These are phyloP conservation scores for Colletotrichum tofieldiae DNA, from an alignment of 2,329 filamentous ascomycete species.

Conservation along the genomic window DNA sequence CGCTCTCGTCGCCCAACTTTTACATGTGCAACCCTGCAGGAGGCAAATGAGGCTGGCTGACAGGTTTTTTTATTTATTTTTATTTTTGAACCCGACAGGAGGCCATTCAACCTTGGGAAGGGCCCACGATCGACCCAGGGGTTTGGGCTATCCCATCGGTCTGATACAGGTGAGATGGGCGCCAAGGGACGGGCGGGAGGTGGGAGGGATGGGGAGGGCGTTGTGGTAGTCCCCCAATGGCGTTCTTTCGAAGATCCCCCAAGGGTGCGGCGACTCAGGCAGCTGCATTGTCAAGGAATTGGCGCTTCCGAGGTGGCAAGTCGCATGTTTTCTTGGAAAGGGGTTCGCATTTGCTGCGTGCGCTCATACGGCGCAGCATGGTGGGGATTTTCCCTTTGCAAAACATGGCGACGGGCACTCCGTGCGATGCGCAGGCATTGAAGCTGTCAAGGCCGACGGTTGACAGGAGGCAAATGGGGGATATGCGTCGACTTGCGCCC, in stretches of 20 bases:
- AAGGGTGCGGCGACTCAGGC: constrained; percentile 25
- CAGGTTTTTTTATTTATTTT: no score
- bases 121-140: constrained; percentile 17
- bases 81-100: not conserved
- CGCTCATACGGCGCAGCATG: not conserved
- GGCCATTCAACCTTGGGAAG: not conserved
- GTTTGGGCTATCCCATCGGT: constrained; percentile 4
- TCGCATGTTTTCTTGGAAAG: not conserved
- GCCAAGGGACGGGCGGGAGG: constrained; percentile 19
- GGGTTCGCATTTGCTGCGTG: not conserved
- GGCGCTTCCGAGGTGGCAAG: constrained; percentile 21
- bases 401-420: not conserved
- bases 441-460: not conserved
- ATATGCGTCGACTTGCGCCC: not conserved
- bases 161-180: constrained; percentile 9
- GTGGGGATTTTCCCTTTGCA: not conserved
- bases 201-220: not conserved
- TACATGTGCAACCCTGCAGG: not conserved
- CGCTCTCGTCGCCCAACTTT: not conserved
- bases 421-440: not conserved
- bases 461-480: not conserved
- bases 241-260: not conserved
- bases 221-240: not conserved
- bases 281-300: constrained; percentile 22
- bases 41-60: constrained; percentile 6